Evolutionary conservation across 208 protist species (phyloP).

Genomic region (Sergeia podlipaevii): DNA sequence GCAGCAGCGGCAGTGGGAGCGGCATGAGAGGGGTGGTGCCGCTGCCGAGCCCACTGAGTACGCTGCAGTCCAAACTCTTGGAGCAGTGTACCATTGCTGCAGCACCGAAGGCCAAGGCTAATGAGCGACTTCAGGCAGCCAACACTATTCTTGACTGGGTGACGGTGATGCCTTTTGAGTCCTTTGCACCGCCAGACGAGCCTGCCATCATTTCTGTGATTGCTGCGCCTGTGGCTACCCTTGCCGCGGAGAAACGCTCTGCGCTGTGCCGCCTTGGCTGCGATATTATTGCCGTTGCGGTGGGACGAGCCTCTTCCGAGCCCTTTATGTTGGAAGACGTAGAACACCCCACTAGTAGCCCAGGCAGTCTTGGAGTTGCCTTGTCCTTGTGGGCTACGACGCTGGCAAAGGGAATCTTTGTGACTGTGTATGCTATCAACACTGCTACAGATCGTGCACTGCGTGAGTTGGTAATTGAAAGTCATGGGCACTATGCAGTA

Average conservation of each 20-base stretch:
- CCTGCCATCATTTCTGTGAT: constrained; percentile 17
- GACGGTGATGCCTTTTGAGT: constrained; percentile 14
- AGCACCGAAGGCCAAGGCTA: constrained; percentile 12
- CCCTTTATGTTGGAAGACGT: constrained; percentile 32
- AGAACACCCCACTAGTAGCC: constrained; percentile 8
- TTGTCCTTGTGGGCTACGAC: constrained; percentile 41
- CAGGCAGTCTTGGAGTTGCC: constrained; percentile 12
- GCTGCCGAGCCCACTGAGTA: constrained; percentile 14
- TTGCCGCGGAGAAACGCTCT: constrained; percentile 67
- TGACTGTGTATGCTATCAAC: constrained; percentile 82
- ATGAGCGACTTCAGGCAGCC: constrained; percentile 38
- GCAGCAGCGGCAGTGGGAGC: constrained; percentile 4
- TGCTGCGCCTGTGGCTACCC: constrained; percentile 27
- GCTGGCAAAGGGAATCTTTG: constrained; percentile 61
- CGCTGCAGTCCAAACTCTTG: no score
- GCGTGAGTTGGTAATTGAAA: constrained; percentile 52
- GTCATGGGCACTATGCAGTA: constrained; percentile 36
- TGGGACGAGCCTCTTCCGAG: constrained; percentile 29
- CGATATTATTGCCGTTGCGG: constrained; percentile 33
- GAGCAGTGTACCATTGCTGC: constrained; percentile 12
- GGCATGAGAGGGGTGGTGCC: constrained; percentile 4
- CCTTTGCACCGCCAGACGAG: constrained; percentile 23
- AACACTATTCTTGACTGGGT: constrained; percentile 66
- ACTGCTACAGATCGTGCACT: constrained; percentile 58
- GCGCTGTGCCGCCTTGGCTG: constrained; percentile 74